Evolutionary conservation across 768 basidiomycete species (phyloP).

Genomic region (Coprinopsis cinerea): DNA sequence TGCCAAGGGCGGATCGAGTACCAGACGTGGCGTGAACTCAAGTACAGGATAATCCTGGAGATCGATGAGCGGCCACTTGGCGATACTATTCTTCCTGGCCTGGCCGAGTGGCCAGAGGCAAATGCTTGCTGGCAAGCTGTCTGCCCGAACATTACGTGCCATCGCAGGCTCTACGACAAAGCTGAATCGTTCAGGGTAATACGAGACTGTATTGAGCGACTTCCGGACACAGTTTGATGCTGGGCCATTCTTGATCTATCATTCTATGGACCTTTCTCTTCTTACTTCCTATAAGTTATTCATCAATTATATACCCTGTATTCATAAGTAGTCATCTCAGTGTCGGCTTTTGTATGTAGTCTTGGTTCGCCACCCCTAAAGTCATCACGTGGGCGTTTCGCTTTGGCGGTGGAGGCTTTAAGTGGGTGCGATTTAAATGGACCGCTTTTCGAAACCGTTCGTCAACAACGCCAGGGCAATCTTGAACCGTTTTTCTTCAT

Average conservation of each 20-base stretch:
- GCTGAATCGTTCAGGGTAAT: slow-evolving; percentile 47
- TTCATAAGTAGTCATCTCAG: too few species aligned
- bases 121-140: slow-evolving; percentile 54
- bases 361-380: too few species aligned
- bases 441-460: too few species aligned
- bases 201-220: slow-evolving; percentile 43
- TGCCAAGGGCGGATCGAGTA: slow-evolving; percentile 48
- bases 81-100: slow-evolving; percentile 47
- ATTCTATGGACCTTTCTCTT: too few species aligned
- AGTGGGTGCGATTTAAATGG: too few species aligned
- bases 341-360: too few species aligned
- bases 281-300: too few species aligned
- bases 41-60: slow-evolving; percentile 48
- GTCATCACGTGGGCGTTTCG: neutral
- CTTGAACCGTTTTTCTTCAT: too few species aligned
- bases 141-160: slow-evolving; percentile 41
- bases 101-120: slow-evolving; percentile 54
- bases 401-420: neutral
- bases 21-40: slow-evolving; percentile 60
- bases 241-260: too few species aligned
- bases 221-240: slow-evolving; percentile 31
- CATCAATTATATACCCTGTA: too few species aligned
- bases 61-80: slow-evolving; percentile 55
- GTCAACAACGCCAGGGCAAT: neutral
- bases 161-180: slow-evolving; percentile 51